Conservation (phyloP, 1,284 basidiomycete genomes). For the Chalciporus sp. region DNA sequence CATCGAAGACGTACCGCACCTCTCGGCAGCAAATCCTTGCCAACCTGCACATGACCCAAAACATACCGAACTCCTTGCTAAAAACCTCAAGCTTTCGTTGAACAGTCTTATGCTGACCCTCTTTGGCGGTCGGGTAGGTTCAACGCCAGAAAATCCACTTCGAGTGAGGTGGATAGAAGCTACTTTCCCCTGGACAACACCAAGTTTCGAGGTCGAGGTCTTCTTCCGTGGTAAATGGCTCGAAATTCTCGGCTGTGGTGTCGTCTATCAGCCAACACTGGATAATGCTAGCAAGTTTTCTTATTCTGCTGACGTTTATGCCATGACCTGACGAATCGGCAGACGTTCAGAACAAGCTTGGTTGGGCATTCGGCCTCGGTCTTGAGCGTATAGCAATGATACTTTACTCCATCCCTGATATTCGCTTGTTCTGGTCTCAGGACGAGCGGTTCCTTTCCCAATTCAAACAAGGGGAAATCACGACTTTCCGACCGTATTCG, state of each 20-base stretch:
- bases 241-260: slow-evolving; percentile 94
- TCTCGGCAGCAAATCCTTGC: slow-evolving; percentile 77
- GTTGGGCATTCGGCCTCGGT: slow-evolving; percentile 98
- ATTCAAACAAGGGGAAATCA: slow-evolving; percentile 78
- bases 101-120: slow-evolving; percentile 87
- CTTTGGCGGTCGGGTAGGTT: slow-evolving; percentile 65
- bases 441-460: slow-evolving; percentile 90
- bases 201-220: slow-evolving; percentile 98
- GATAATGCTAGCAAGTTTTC: slow-evolving; percentile 75
- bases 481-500: slow-evolving; percentile 85
- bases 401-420: slow-evolving; percentile 95
- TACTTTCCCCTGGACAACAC: slow-evolving; percentile 97
- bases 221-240: slow-evolving; percentile 97
- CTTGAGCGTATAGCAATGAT: slow-evolving; percentile 99
- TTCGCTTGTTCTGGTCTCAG: slow-evolving; percentile 97
- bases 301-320: neutral
- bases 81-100: slow-evolving; percentile 90
- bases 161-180: slow-evolving; percentile 97
- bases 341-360: slow-evolving; percentile 85
- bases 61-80: slow-evolving; percentile 72
- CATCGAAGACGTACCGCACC: slow-evolving; percentile 84
- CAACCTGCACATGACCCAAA: slow-evolving; percentile 77
- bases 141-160: slow-evolving; percentile 64
- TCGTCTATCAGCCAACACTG: slow-evolving; percentile 88
- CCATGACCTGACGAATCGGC: slow-evolving; percentile 14